A percentile compares a stretch with the other conserved stretches of the same genome.
Conservation (phyloP, 148 eudicot species). For the Persicaria maculosa region DNA sequence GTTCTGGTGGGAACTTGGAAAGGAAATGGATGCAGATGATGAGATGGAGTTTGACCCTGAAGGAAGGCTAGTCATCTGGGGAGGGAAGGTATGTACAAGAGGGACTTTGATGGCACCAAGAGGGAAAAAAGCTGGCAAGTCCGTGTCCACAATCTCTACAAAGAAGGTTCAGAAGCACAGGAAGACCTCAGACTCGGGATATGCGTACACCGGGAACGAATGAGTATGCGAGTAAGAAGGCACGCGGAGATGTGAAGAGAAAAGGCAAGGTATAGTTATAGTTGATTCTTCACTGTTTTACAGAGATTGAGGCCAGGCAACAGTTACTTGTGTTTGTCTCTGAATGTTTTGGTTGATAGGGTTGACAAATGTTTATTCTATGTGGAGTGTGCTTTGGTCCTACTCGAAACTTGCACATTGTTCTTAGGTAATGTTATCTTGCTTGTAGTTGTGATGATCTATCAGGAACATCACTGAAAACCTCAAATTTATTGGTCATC, state of each 20-base stretch:
- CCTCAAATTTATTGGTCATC: too few species aligned
- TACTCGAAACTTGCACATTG: neutral
- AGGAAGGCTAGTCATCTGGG: slow-evolving; percentile 65
- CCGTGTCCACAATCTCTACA: slow-evolving; percentile 25
- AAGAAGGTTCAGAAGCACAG: slow-evolving; percentile 43
- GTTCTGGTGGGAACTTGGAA: slow-evolving; percentile 40
- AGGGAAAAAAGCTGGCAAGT: slow-evolving; percentile 36
- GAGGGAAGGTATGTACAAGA: slow-evolving; percentile 41
- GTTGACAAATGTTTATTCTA: neutral
- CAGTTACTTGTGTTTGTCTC: neutral
- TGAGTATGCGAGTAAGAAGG: slow-evolving; percentile 84
- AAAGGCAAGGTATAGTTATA: slow-evolving; percentile 79
- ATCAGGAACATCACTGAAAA: too few species aligned
- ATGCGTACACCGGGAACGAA: slow-evolving; percentile 66
- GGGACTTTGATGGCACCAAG: slow-evolving; percentile 44
- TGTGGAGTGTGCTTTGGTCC: neutral
- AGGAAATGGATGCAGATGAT: slow-evolving; percentile 50
- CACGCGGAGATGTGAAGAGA: slow-evolving; percentile 77
- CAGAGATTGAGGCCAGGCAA: neutral
- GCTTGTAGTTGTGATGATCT: too few species aligned
- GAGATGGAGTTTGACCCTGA: slow-evolving; percentile 64
- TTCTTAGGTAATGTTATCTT: neutral
- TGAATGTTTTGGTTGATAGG: neutral
- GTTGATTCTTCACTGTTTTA: neutral
- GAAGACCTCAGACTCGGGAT: slow-evolving; percentile 59